Conservation (phyloP, 257 asterid species). For the Solanum appendiculatum region DNA sequence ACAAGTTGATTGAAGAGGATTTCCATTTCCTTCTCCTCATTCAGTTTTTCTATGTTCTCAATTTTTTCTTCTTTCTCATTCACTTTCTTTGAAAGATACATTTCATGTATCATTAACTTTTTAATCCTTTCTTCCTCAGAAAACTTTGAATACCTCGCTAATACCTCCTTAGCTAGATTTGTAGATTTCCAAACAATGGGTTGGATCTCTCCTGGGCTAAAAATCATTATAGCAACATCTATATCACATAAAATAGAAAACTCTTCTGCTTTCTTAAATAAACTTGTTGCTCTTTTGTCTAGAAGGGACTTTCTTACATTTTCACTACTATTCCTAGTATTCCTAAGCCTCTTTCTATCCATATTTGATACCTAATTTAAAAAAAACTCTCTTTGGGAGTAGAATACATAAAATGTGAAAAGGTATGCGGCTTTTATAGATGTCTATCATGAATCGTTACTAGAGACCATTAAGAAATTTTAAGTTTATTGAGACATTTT, state of each 20-base stretch:
- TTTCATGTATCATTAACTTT: constrained; percentile 11
- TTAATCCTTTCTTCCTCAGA: constrained; percentile 5
- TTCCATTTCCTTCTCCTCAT: constrained; percentile 20
- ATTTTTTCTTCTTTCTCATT: neutral
- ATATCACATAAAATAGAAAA: constrained; percentile 27
- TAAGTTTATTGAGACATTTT: neutral
- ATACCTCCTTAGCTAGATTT: constrained; percentile 2
- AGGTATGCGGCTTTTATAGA: neutral
- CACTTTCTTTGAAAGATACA: constrained; percentile 14
- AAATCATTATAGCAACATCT: constrained; percentile 16
- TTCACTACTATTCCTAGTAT: neutral
- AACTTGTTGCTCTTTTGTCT: neutral
- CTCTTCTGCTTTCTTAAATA: constrained; percentile 32
- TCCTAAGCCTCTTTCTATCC: neutral
- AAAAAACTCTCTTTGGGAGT: neutral
- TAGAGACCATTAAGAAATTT: neutral
- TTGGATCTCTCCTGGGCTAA: constrained; percentile 3
- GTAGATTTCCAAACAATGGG: constrained; percentile 23
- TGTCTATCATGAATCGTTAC: neutral
- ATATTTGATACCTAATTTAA: too few species aligned
- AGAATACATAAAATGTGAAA: neutral
- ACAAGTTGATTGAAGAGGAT: constrained; percentile 17
- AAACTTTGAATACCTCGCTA: constrained; percentile 12
- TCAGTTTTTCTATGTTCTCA: neutral
- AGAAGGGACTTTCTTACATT: neutral